A percentile compares a stretch with the other conserved stretches of the same genome.
These are phyloP conservation scores for Lentithecium fluviatile DNA, from an alignment of 495 filamentous ascomycete species.

Conservation along the genomic window DNA sequence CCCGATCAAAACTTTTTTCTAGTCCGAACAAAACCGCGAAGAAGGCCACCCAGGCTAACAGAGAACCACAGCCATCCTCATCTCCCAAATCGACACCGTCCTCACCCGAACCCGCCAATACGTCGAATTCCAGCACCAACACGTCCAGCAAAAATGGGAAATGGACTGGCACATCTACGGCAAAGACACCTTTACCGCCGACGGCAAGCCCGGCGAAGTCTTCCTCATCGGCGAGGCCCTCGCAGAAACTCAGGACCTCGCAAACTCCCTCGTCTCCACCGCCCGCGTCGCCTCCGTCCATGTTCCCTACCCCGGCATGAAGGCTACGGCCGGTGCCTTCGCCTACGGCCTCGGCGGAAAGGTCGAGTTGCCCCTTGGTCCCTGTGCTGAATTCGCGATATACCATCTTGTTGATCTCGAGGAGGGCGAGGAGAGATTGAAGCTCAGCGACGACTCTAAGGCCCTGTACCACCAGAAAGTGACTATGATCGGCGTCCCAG, in stretches of 20 bases:
- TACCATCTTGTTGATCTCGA: conserved; percentile 51
- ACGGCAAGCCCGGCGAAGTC: conserved; percentile 35
- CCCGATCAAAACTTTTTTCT: background rate
- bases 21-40: too few relatives aligned
- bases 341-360: conserved; percentile 44
- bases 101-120: conserved; percentile 38
- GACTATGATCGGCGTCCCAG: conserved; percentile 1
- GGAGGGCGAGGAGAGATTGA: conserved; percentile 36
- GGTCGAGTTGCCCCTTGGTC: conserved; percentile 43
- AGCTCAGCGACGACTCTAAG: background rate
- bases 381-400: conserved; percentile 47
- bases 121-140: conserved; percentile 33
- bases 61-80: conserved; percentile 48
- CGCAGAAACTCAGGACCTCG: conserved; percentile 46
- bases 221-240: conserved; percentile 48
- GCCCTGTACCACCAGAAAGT: conserved; percentile 2
- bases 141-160: conserved; percentile 34
- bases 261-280: conserved; percentile 43
- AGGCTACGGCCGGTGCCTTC: conserved; percentile 51
- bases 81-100: conserved; percentile 44
- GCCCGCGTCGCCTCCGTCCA: conserved; percentile 47
- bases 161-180: conserved; percentile 50
- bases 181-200: conserved; percentile 27
- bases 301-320: conserved; percentile 48
- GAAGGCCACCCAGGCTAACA: too few relatives aligned